Conservation (phyloP, 2,329 filamentous ascomycete species). For the Botrytis porri region DNA sequence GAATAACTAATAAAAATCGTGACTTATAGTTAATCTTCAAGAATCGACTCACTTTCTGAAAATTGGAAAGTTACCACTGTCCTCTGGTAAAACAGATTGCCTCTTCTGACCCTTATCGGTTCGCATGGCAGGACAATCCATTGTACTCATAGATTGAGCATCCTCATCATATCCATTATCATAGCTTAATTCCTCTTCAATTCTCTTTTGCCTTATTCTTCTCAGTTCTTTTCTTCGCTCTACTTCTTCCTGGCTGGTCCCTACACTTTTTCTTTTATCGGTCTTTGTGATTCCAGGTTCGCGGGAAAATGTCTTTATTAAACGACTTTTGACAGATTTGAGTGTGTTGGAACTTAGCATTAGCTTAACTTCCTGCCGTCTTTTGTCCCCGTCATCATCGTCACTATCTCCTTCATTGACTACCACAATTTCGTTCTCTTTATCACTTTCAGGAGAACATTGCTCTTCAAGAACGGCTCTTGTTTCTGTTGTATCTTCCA, state of each 20-base stretch:
- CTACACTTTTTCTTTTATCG: constrained; percentile 42
- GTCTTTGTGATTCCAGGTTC: constrained; percentile 42
- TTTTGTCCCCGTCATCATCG: constrained; percentile 43
- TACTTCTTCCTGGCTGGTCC: constrained; percentile 51
- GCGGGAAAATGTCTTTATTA: constrained; percentile 44
- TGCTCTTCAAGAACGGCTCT: constrained; percentile 33
- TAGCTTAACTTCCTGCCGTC: constrained; percentile 39
- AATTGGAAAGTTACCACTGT: constrained; percentile 19
- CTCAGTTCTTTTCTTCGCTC: constrained; percentile 55
- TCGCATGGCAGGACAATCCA: constrained; percentile 11
- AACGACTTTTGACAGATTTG: constrained; percentile 43
- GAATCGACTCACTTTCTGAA: constrained; percentile 2
- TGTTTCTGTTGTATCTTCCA: constrained; percentile 26
- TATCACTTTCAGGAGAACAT: constrained; percentile 25
- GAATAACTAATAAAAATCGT: not conserved
- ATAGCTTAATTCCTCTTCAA: constrained; percentile 55
- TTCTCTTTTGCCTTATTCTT: constrained; percentile 53
- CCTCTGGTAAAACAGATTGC: constrained; percentile 17
- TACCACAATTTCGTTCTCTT: constrained; percentile 42
- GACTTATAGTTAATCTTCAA: not conserved
- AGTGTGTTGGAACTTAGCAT: constrained; percentile 43
- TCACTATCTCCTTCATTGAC: constrained; percentile 26
- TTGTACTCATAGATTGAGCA: constrained; percentile 33
- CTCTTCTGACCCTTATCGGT: constrained; percentile 11
- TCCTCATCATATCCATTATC: constrained; percentile 44